Base-by-base conservation (phyloP, 2,329 filamentous ascomycete species). In the Triangularia verruculosa region DNA sequence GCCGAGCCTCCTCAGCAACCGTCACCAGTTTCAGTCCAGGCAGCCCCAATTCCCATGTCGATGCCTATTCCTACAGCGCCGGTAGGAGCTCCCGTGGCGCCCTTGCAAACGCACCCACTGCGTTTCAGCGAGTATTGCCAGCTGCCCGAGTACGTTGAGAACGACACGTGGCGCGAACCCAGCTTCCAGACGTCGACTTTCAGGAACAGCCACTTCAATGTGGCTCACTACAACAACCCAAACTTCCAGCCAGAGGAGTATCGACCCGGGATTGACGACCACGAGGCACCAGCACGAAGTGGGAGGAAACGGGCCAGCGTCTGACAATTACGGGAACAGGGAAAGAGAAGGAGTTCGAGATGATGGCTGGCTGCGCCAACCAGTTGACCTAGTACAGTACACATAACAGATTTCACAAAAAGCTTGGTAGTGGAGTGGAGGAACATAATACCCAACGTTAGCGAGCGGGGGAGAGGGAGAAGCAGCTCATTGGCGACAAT, bases 181-280 rank as follows among this genome's bases (percentile, higher is more conserved):
- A 75, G 78, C 3, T 81, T 82, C 59, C 79, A 79, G 60, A 88
- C 84, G 1, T 82, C 78, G 58, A 85, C 83, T 1, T 89, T 89
- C 70, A 87, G 86, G 70, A 88, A 89, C 68, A 87, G 83, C 59
- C 84, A 89, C 61, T 88, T 85, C 75, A 89, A 89, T 69, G 82
- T 82, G 55, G 86, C 87, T 0, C 87, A 90, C 71, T 89, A 86
- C 68, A 86, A 86, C 64, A 90, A 89, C 67, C 84, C 85, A 47
- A 80, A 85, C 67, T 86, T 86, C 66, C 83, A 85, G 64, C 83
- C 83, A 0, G 82, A 85, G 67, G 80, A 83, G 72, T 84, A 80
- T 69, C 76, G 72, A 51, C 79, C 79, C 5, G 75, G 74, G 1
- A 69, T 71, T 20, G 77, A 79, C 7, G 77, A 79, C n/a, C 71